phyloP scores from a whole-genome alignment of 148 eudicot species.

The Suaeda aralocaspica region DNA sequence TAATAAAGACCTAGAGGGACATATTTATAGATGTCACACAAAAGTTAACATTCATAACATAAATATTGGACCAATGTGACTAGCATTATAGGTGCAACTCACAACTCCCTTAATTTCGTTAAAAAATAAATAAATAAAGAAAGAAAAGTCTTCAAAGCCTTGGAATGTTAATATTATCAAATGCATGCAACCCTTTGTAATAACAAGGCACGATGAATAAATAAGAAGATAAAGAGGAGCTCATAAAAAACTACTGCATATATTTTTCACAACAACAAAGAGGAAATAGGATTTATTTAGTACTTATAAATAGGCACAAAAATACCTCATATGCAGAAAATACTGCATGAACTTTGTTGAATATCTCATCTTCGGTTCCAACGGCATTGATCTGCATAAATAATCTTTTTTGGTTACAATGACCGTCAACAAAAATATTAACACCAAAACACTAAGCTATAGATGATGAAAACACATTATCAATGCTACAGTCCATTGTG shows the following conservation, averaged over 20 bases:
- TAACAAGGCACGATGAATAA: neutral
- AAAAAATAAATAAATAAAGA: too few species aligned
- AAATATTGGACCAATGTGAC: too few species aligned
- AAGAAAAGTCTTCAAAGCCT: neutral
- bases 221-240: neutral
- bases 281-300: neutral
- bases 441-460: neutral
- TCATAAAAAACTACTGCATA: too few species aligned
- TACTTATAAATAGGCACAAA: neutral
- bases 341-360: slow-evolving; percentile 56
- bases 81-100: too few species aligned
- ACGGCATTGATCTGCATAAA: slow-evolving; percentile 65
- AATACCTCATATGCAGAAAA: slow-evolving; percentile 57
- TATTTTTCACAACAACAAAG: neutral
- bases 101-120: too few species aligned
- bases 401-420: neutral
- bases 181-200: neutral
- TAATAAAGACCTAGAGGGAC: too few species aligned
- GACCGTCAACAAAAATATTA: neutral
- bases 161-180: neutral
- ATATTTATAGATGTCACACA: too few species aligned
- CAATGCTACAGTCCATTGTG: neutral
- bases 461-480: neutral
- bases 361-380: slow-evolving; percentile 81
- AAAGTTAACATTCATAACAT: too few species aligned